A percentile compares a stretch with the other conserved stretches of the same genome.
Evolutionary conservation across 495 filamentous ascomycete species (phyloP).

Genomic region (Trichoderma asperelloides): DNA sequence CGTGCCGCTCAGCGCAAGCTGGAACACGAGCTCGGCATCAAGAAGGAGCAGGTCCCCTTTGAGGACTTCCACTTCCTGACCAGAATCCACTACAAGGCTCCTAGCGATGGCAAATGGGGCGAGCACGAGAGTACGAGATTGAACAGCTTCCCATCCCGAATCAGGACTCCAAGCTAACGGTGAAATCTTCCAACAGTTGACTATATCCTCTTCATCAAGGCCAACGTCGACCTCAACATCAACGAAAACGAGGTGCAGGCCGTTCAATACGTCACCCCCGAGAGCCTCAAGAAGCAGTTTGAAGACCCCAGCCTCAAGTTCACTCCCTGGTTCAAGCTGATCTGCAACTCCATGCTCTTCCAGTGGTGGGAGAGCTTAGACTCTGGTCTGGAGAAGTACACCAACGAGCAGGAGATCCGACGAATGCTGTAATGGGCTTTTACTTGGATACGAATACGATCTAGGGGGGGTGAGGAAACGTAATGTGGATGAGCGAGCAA

Average conservation of each 20-base stretch:
- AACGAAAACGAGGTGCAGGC: constrained; percentile 86
- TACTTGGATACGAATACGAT: background rate
- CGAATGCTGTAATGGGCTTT: constrained; percentile 52
- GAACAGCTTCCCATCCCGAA: background rate
- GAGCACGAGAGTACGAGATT: constrained; percentile 85
- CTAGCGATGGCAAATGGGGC: constrained; percentile 95
- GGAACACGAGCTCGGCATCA: constrained; percentile 90
- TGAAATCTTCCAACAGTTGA: constrained; percentile 53
- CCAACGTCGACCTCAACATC: constrained; percentile 69
- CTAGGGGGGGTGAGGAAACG: background rate
- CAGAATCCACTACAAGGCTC: constrained; percentile 94
- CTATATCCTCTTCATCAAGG: constrained; percentile 98
- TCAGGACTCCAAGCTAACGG: background rate
- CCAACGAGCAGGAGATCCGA: constrained; percentile 74
- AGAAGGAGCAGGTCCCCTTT: constrained; percentile 78
- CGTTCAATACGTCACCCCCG: constrained; percentile 70
- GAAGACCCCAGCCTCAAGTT: constrained; percentile 69
- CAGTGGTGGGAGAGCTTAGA: constrained; percentile 96
- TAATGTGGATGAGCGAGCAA: background rate
- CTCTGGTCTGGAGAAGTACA: constrained; percentile 71
- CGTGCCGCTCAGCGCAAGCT: constrained; percentile 87
- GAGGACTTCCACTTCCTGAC: constrained; percentile 92
- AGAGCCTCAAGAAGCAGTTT: constrained; percentile 81
- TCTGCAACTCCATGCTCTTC: constrained; percentile 94
- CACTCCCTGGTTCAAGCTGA: constrained; percentile 99